Evolutionary conservation across 176 grass and related monocot genomes (phyloP).

Genomic region (Cenchrus americanus): DNA sequence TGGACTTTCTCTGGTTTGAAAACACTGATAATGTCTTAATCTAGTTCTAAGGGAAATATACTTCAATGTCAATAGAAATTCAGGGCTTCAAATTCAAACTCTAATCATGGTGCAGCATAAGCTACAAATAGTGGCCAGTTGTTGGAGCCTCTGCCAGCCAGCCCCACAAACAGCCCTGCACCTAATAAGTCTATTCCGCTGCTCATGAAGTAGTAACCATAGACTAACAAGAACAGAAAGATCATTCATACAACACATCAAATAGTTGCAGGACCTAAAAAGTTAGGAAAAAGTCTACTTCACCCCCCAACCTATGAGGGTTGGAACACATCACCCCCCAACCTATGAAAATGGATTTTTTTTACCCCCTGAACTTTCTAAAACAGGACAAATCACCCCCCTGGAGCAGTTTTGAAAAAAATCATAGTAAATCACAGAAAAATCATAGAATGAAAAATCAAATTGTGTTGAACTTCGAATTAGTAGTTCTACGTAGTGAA

Average conservation of each 20-base stretch:
- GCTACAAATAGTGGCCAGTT: slow-evolving; percentile 8
- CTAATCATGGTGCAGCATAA: slow-evolving; percentile 6
- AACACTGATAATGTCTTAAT: neutral
- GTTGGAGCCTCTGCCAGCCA: slow-evolving; percentile 4
- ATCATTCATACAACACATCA: neutral
- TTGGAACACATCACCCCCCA: too few species aligned
- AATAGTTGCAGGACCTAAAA: neutral
- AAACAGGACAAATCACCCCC: too few species aligned
- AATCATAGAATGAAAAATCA: too few species aligned
- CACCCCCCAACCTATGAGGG: too few species aligned
- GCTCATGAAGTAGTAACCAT: neutral
- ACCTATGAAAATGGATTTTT: too few species aligned
- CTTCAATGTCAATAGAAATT: neutral
- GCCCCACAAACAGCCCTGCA: neutral
- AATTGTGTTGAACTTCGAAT: too few species aligned
- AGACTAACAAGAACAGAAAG: neutral
- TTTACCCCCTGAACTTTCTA: too few species aligned
- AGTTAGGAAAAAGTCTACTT: too few species aligned
- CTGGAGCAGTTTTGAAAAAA: too few species aligned
- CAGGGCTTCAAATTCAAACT: neutral
- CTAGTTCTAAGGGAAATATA: slow-evolving; percentile 2
- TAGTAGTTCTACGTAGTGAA: too few species aligned
- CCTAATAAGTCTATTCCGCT: neutral
- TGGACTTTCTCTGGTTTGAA: neutral
- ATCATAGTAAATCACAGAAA: too few species aligned